phyloP scores from a whole-genome alignment of 805 yeast genomes.

The Wickerhamomyces subpelliculosus region DNA sequence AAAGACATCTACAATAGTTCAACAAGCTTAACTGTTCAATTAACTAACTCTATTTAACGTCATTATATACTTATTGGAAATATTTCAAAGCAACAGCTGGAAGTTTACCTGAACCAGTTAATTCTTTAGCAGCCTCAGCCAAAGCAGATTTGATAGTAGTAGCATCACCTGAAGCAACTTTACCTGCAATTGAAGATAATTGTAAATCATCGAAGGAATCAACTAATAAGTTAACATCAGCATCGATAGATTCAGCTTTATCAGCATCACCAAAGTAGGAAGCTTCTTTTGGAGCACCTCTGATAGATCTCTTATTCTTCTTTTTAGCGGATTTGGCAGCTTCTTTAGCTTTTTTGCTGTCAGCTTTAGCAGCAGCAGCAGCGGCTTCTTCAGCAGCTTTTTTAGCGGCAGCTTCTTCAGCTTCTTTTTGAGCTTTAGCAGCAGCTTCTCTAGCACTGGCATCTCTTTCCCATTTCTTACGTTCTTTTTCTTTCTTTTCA shows the following conservation, averaged over 20 bases:
- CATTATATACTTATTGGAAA: no score
- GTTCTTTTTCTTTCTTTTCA: conserved; percentile 92
- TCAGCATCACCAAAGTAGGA: conserved; percentile 78
- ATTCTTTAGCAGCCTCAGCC: conserved; percentile 45
- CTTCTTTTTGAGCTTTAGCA: conserved; percentile 80
- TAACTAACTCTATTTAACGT: no score
- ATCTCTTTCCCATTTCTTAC: conserved; percentile 95
- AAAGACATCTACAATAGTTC: no score
- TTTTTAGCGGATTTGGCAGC: conserved; percentile 84
- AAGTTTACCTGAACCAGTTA: conserved; percentile 47
- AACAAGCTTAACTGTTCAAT: conserved; percentile 5
- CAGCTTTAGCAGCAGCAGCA: conserved; percentile 53
- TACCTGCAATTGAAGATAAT: no score
- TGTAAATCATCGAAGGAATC: conserved; percentile 76
- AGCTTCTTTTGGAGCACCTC: conserved; percentile 76
- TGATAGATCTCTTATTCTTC: conserved; percentile 89
- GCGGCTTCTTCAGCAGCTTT: conserved; percentile 71
- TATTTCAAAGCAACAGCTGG: conserved; percentile 48
- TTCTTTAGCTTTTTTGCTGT: conserved; percentile 93
- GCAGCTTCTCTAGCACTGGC: conserved; percentile 98
- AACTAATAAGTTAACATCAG: conserved; percentile 72
- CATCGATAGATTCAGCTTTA: conserved; percentile 60
- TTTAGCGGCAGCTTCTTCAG: conserved; percentile 77
- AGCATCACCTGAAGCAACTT: conserved; percentile 50
- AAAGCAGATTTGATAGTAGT: conserved; percentile 54